Percentiles rank a stretch among this genome's conserved stretches.
phyloP scores from a whole-genome alignment of 768 basidiomycete genomes.

The Ramaria sp. region DNA sequence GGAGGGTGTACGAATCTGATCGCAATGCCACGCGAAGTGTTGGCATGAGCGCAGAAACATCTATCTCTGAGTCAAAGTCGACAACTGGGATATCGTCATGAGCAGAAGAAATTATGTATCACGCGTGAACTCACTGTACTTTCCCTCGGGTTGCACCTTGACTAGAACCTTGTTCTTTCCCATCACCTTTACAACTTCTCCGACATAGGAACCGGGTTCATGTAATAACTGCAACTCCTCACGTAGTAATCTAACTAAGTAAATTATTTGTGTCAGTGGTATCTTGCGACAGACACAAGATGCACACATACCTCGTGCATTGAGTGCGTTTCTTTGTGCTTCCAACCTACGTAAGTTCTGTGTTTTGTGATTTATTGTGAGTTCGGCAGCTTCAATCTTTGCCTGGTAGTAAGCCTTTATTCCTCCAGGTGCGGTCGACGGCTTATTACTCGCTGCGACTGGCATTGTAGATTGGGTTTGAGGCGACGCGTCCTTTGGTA shows the following conservation, averaged over 20 bases:
- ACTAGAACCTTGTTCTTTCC: conserved; percentile 98
- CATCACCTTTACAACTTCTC: conserved; percentile 97
- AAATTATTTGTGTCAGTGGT: background rate
- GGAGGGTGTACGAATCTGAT: conserved; percentile 92
- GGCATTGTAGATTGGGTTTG: background rate
- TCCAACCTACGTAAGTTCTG: conserved; percentile 93
- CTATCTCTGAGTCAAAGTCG: conserved; percentile 83
- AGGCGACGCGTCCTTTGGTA: conserved; percentile 2
- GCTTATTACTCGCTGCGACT: background rate
- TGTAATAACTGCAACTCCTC: conserved; percentile 91
- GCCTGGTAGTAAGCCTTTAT: conserved; percentile 90
- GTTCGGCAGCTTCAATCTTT: conserved; percentile 89
- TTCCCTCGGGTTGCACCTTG: conserved; percentile 97
- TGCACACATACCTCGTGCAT: conserved; percentile 67
- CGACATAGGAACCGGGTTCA: conserved; percentile 95
- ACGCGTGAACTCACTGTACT: conserved; percentile 72
- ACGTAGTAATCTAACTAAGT: conserved; percentile 70
- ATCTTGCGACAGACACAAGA: background rate
- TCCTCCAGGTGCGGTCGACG: conserved; percentile 40
- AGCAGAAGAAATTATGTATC: background rate
- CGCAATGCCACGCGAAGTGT: conserved; percentile 90
- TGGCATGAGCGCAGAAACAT: conserved; percentile 67
- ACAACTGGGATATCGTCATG: conserved; percentile 49
- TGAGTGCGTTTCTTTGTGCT: conserved; percentile 94
- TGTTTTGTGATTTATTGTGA: conserved; percentile 91